Evolutionary conservation across 2,329 filamentous ascomycete genomes (phyloP), one percentile per base, ranked within the genome.

Genomic region (Cytospora paraplurivora): DNA sequence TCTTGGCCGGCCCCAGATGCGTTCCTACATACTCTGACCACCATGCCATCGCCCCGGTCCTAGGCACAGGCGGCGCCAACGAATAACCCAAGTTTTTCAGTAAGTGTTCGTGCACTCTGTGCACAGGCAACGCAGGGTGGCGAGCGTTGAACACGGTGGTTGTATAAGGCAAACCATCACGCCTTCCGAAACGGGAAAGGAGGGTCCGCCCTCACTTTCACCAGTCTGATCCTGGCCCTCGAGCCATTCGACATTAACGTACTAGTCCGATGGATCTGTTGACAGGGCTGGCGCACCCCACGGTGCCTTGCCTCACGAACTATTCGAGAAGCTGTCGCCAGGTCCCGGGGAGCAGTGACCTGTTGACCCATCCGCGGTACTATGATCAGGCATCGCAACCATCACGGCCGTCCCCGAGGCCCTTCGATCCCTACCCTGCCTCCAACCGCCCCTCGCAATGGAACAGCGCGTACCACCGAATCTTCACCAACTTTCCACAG

Each of bases 341-440:
- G n/a, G 33, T 37, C 11, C 58, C 53, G 13, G 21, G 38, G 12
- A 55, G 37, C 51, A n/a, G 15, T 38, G 56, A 52, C 53, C 50
- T 50, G 33, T 32, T 57, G 5, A 32, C 53, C 57, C 53, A 62
- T 17, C 62, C 56, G 19, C 51, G 59, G n/a, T 66, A 64, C 7
- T 50, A 65, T 27, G 21, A 62, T 5, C 61, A 64, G 27, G 34
- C 19, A 13, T 55, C 54, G 13, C 53, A 61, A 41, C 62, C 53
- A 10, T 32, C 67, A 58, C 65, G 47, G 59, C 33, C 57, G 51
- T 63, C 52, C 11, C 57, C 62, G 32, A 60, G 61, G 56, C 27
- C 64, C 58, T 74, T 72, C 15, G 75, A 77, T 51, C 70, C 74
- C 19, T 68, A 71, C 32, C 72, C 71, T 44, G 59, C 69, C 57